Percentiles rank a stretch among this genome's conserved stretches.
Conservation (phyloP, 2,329 filamentous ascomycete species). For the Beauveria sp. region DNA sequence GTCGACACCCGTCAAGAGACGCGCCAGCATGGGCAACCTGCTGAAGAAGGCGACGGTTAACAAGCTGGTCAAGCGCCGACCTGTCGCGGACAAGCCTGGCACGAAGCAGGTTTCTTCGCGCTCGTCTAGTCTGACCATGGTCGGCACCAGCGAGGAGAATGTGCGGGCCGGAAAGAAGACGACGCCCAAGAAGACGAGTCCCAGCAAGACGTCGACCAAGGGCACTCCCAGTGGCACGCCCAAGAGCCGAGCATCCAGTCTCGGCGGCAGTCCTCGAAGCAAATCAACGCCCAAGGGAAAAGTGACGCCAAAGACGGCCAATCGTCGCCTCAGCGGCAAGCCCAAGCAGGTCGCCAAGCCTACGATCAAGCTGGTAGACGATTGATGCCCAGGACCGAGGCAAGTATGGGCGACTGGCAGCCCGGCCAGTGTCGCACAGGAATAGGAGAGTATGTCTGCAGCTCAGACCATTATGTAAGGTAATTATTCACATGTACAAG, state of each 20-base stretch:
- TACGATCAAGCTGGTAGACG: slow-evolving; percentile 2
- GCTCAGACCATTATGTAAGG: neutral
- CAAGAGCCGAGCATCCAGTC: slow-evolving; percentile 2
- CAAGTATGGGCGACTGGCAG: neutral
- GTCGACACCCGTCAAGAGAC: slow-evolving; percentile 18
- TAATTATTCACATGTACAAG: neutral
- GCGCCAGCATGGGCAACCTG: slow-evolving; percentile 18
- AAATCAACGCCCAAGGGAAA: slow-evolving; percentile 11
- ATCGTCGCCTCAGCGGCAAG: slow-evolving; percentile 10
- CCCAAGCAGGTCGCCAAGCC: slow-evolving; percentile 7
- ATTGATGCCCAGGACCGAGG: neutral
- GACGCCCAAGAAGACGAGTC: neutral
- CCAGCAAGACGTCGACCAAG: slow-evolving; percentile 13
- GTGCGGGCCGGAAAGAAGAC: slow-evolving; percentile 10
- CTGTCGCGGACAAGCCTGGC: neutral
- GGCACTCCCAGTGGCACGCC: slow-evolving; percentile 13
- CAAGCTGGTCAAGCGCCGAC: slow-evolving; percentile 10
- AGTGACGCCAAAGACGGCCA: slow-evolving; percentile 11
- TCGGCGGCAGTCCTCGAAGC: neutral
- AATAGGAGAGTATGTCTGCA: neutral
- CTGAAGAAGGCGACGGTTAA: slow-evolving; percentile 23
- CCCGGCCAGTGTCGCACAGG: neutral
- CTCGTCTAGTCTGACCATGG: slow-evolving; percentile 17
- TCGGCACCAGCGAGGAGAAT: slow-evolving; percentile 10
- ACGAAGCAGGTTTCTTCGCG: slow-evolving; percentile 11